Evolutionary conservation across 805 yeast species (phyloP).

Genomic region (Maudiozyma serrabonitensis): DNA sequence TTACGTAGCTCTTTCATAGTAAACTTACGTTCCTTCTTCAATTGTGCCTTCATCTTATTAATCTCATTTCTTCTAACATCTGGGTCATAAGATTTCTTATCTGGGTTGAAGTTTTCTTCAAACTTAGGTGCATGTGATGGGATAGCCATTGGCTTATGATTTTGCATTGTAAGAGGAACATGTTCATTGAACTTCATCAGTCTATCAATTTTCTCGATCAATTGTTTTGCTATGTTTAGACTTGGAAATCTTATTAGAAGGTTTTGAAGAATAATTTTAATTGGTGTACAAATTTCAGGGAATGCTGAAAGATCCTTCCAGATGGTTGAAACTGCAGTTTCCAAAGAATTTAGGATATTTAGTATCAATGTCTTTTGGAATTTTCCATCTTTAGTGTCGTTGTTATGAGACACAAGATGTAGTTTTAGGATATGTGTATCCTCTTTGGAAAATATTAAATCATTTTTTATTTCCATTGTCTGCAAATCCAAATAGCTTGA

Average conservation of each 20-base stretch:
- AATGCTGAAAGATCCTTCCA: slow-evolving; percentile 61
- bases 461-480: slow-evolving; percentile 10
- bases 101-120: slow-evolving; percentile 94
- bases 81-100: slow-evolving; percentile 81
- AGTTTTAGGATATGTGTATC: slow-evolving; percentile 10
- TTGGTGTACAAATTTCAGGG: slow-evolving; percentile 46
- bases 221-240: slow-evolving; percentile 25
- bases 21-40: slow-evolving; percentile 86
- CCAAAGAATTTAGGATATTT: slow-evolving; percentile 27
- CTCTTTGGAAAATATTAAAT: slow-evolving; percentile 5
- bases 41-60: slow-evolving; percentile 68
- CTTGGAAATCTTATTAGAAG: slow-evolving; percentile 31
- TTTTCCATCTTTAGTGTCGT: slow-evolving; percentile 18
- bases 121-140: slow-evolving; percentile 81
- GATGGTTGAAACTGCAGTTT: slow-evolving; percentile 26
- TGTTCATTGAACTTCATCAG: slow-evolving; percentile 45
- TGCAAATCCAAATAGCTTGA: slow-evolving; percentile 25
- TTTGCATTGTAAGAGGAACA: slow-evolving; percentile 68
- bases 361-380: slow-evolving; percentile 15
- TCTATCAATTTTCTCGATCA: slow-evolving; percentile 39
- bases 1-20: slow-evolving; percentile 84
- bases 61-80: slow-evolving; percentile 75
- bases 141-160: slow-evolving; percentile 76
- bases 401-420: slow-evolving; percentile 21
- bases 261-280: slow-evolving; percentile 35